Evolutionary conservation across 1,139 yeast species (phyloP).

Genomic region (Saccharomyces pastorianus): DNA sequence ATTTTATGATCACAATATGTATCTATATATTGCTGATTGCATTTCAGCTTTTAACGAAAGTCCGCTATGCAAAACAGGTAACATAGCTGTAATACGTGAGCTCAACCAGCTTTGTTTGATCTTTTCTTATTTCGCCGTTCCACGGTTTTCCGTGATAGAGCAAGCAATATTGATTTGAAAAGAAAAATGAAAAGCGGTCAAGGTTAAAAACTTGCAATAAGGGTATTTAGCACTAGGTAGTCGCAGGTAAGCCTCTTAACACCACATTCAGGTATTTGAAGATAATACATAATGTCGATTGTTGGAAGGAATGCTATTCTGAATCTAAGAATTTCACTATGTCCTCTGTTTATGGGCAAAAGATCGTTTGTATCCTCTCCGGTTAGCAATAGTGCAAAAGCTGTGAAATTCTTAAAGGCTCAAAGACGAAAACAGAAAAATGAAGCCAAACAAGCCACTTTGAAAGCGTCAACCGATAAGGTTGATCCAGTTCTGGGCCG

Average conservation of each 20-base stretch:
- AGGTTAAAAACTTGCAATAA: neutral
- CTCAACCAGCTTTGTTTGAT: neutral
- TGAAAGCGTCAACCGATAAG: slow-evolving; percentile 24
- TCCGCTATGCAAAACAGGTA: neutral
- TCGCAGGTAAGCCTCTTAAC: neutral
- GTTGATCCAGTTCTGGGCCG: slow-evolving; percentile 81
- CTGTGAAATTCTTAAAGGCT: slow-evolving; percentile 27
- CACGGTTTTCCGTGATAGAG: neutral
- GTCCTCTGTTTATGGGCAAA: neutral
- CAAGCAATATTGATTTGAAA: neutral
- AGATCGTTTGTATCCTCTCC: neutral
- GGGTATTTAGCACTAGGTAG: neutral
- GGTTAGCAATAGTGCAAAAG: slow-evolving; percentile 21
- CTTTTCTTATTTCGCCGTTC: neutral
- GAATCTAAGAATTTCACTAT: neutral
- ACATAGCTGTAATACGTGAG: neutral
- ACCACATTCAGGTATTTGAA: neutral
- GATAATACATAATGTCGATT: neutral
- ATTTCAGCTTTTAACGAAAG: neutral
- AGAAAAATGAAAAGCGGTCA: neutral
- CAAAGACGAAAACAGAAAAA: slow-evolving; percentile 34
- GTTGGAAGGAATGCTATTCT: neutral
- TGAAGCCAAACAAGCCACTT: slow-evolving; percentile 30
- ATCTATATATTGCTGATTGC: neutral
- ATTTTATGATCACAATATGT: slow-evolving; percentile 13